phyloP scores from a whole-genome alignment of 805 yeast genomes.

The Grigorovia yakushimaensis region DNA sequence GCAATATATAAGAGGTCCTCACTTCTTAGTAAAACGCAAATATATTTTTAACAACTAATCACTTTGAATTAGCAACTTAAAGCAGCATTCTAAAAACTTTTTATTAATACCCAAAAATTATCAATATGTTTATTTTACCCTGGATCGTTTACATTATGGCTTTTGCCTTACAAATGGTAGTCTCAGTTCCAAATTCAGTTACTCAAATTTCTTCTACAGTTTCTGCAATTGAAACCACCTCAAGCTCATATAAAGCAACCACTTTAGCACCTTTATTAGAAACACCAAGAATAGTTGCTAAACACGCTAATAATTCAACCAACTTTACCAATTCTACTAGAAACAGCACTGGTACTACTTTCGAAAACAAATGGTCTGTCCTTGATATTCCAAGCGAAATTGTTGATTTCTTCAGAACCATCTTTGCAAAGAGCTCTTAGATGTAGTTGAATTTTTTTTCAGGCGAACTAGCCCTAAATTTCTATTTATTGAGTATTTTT shows the following conservation, averaged over 20 bases:
- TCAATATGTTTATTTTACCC: neutral
- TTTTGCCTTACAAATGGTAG: neutral
- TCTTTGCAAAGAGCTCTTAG: neutral
- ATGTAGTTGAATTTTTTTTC: too few relatives aligned
- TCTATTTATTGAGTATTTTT: too few relatives aligned
- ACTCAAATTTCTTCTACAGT: neutral
- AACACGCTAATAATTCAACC: neutral
- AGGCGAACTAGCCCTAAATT: too few relatives aligned
- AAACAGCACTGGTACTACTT: neutral
- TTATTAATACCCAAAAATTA: neutral
- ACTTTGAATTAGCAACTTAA: neutral
- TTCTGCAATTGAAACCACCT: too few relatives aligned
- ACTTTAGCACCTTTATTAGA: neutral
- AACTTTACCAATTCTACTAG: neutral
- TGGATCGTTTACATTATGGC: neutral
- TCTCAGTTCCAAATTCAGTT: neutral
- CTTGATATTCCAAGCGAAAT: neutral
- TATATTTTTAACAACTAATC: too few relatives aligned
- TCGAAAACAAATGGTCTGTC: neutral
- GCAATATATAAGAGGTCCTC: too few relatives aligned
- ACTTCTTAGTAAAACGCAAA: too few relatives aligned
- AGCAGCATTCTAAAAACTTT: neutral
- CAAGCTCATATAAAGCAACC: neutral
- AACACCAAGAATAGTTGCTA: neutral
- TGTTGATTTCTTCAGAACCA: neutral